Evolutionary conservation across 257 asterid species (phyloP), one percentile per base, ranked within the genome.

Genomic region (Primulina huaijiensis): DNA sequence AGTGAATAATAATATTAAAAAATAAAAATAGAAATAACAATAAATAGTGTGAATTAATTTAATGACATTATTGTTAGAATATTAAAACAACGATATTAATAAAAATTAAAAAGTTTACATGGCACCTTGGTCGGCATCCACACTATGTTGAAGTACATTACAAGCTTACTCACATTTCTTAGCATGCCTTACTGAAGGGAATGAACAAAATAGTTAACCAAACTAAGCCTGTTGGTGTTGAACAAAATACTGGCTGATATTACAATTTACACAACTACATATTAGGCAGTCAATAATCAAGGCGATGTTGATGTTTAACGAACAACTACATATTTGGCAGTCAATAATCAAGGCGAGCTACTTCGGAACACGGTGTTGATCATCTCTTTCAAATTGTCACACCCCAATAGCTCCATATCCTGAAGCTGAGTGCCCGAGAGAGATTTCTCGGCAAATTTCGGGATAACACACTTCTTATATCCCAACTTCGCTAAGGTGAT

Each of bases 321-420:
- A 34, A 40, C 52, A 40, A 12, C 53, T 43, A 11, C 53, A 12
- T 43, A 43, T 43, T 9, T 40, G n/a, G 53, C 53, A 43, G n/a
- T 12, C 17, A 43, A 43, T 11, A 12, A 16, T 1, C 19, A 62
- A 4, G 53, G 3, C 62, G 79, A 82, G 52, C 63, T 37, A 30
- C 62, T 68, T 50, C 74, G 75, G 74, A 93, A 93, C 60, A 93
- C 96, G 60, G 69, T 38, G 82, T 85, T 79, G 12, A 93, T 90
- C 99, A 93, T 90, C 81, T 89, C 96, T 80, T 90, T 93, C 82
- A 93, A 72, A 76, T 90, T 86, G 30, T 58, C 72, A 67, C 97
- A 90, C 25, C 96, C 89, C 75, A 90, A 66, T 56, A 93, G 79
- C 87, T 87, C 79, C 79, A 89, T 81, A 29, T 75, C 90, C 30